phyloP scores from a whole-genome alignment of 106 monocot genomes.

The Dactylorhiza incarnata region DNA sequence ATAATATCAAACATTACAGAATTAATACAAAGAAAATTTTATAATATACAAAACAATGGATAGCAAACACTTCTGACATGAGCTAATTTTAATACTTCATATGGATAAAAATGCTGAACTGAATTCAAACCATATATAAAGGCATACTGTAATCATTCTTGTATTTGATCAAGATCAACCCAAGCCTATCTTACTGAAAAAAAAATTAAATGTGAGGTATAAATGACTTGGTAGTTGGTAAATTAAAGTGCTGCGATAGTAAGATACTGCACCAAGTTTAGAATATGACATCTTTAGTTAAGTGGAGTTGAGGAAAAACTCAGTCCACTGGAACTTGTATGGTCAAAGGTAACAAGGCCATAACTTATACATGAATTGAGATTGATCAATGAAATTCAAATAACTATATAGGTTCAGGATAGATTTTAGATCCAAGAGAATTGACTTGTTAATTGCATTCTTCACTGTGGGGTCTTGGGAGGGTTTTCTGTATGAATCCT shows the following conservation, averaged over 20 bases:
- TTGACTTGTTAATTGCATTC: not conserved
- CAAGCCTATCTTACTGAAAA: not conserved
- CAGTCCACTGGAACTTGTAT: not conserved
- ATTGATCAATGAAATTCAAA: not conserved
- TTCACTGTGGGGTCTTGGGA: not conserved
- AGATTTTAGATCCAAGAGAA: not conserved
- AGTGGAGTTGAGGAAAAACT: not conserved
- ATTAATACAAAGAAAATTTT: not conserved
- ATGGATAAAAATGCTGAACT: not conserved
- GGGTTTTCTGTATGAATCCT: not conserved
- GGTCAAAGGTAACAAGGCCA: not conserved
- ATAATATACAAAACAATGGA: not conserved
- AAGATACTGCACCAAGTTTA: not conserved
- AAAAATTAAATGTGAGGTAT: not conserved
- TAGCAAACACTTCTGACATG: not conserved
- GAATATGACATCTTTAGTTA: not conserved
- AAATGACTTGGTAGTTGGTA: not conserved
- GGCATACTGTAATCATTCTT: not conserved
- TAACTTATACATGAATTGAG: not conserved
- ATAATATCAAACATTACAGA: not conserved
- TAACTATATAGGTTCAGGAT: not conserved
- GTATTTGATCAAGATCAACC: not conserved
- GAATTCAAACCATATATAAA: not conserved
- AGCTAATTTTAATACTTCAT: not conserved
- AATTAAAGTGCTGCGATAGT: not conserved